Evolutionary conservation across 2,329 filamentous ascomycete species (phyloP), one percentile per base, ranked within the genome.

Genomic region (Setomelanomma holmii): DNA sequence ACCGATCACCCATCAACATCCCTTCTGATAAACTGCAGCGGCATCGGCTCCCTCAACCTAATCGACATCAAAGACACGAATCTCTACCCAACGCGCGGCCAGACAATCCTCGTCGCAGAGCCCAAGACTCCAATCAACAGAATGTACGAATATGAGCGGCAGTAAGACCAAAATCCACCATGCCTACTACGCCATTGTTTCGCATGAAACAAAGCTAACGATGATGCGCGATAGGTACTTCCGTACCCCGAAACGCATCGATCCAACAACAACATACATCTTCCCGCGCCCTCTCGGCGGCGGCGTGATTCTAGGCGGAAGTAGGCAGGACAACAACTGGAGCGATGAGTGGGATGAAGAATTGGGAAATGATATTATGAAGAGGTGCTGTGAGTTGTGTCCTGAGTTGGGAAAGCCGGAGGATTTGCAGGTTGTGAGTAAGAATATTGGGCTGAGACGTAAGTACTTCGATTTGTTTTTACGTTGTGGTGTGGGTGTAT

Each of bases 21-120:
- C 58, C 74, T 96, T 1, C 78, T 97, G 1, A 78, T 98, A 61
- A 98, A 98, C 71, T 90, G 90, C 63, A 93, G 92, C 0, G 95
- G 92, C 0, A 79, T 98, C 4, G 84, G 89, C 8, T 88, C 92
- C 0, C 83, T 84, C 38, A 85, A 82, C 46, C 85, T 98, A 1
- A 90, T 89, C n/a, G 95, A 95, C 35, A 92, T 98, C 0, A 79
- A 83, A 69, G 93, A 98, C 68, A 76, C 78, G 42, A 83, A 82
- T 4, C 81, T 98, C 60, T 82, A 87, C 49, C 93, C 95, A 1
- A 76, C 75, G 0, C 86, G 95, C 2, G 93, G 92, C 1, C 93
- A 98, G 75, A 86, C 90, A 4, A 87, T 96, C 0, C 75, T 96
- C 0, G 90, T 97, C 5, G 74, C 78, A 16, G 72, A 75, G n/a